Percentiles rank a stretch among this genome's conserved stretches.
Conservation (phyloP, 2,329 filamentous ascomycete genomes). For the Talaromyces sp. region DNA sequence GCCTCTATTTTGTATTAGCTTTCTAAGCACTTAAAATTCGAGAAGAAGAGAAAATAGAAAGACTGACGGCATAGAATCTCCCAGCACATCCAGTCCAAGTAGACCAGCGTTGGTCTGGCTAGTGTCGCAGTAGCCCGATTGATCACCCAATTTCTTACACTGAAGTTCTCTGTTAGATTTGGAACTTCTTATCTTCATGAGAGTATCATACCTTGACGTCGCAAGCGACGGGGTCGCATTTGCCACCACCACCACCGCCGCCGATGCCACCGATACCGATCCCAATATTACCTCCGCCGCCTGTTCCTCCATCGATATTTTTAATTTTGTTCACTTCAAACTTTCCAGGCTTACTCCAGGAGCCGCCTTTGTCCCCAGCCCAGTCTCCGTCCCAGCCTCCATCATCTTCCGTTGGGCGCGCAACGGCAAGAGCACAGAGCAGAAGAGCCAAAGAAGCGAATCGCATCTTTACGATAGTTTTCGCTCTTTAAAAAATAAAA, state of each 20-base stretch:
- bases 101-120: neutral
- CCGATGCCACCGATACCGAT: neutral
- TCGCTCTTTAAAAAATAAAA: too few relatives aligned
- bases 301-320: neutral
- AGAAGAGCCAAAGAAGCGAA: neutral
- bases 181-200: neutral
- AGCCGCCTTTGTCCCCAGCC: neutral
- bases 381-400: neutral
- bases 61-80: neutral
- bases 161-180: neutral
- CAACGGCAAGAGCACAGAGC: neutral
- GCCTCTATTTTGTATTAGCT: neutral
- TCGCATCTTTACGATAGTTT: neutral
- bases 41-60: neutral
- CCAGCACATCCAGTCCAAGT: neutral
- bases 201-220: neutral
- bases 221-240: neutral
- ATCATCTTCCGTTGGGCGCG: neutral
- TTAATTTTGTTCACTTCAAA: neutral
- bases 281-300: neutral
- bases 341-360: neutral
- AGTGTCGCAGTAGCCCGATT: neutral
- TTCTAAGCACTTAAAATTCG: neutral
- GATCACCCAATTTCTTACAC: neutral
- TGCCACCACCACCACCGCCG: neutral